Evolutionary conservation across 2,329 filamentous ascomycete species (phyloP).

Genomic region (Fusarium anthophilum): DNA sequence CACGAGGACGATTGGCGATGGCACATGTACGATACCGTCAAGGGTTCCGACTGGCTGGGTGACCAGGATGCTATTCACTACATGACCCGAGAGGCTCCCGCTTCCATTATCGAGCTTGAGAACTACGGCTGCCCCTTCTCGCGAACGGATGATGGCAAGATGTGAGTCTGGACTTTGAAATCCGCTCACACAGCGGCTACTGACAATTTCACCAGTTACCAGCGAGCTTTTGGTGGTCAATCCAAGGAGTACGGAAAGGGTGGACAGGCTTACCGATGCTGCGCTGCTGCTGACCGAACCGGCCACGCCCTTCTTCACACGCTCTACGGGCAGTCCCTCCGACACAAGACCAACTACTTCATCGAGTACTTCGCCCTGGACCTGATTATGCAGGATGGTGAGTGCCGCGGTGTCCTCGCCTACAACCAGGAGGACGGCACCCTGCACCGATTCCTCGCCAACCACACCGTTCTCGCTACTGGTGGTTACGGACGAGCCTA

Average conservation of each 20-base stretch:
- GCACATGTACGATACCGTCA: conserved; percentile 99
- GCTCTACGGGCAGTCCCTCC: conserved; percentile 94
- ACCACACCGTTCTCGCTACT: conserved; percentile 96
- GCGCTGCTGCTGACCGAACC: conserved; percentile 94
- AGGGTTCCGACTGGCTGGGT: conserved; percentile 96
- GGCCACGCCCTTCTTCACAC: conserved; percentile 98
- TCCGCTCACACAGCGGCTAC: conserved; percentile 1
- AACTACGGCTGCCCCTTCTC: conserved; percentile 98
- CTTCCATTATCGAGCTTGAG: conserved; percentile 92
- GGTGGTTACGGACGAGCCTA: conserved; percentile 98
- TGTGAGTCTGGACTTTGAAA: conserved; percentile 62
- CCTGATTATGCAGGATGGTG: conserved; percentile 95
- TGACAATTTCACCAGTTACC: conserved; percentile 71
- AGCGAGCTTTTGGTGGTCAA: conserved; percentile 98
- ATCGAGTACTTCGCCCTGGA: conserved; percentile 99
- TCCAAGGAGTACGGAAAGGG: conserved; percentile 95
- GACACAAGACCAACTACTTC: conserved; percentile 99
- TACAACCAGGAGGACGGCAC: conserved; percentile 99
- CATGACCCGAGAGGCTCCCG: conserved; percentile 95
- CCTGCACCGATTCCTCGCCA: conserved; percentile 93
- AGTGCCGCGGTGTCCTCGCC: conserved; percentile 94
- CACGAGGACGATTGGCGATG: conserved; percentile 98
- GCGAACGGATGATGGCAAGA: conserved; percentile 94
- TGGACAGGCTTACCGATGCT: conserved; percentile 97
- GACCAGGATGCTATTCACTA: conserved; percentile 99